Percentiles rank a stretch among this genome's conserved stretches.
These are phyloP conservation scores for Aspergillus sergii DNA, from an alignment of 2,329 filamentous ascomycete species.

Conservation along the genomic window DNA sequence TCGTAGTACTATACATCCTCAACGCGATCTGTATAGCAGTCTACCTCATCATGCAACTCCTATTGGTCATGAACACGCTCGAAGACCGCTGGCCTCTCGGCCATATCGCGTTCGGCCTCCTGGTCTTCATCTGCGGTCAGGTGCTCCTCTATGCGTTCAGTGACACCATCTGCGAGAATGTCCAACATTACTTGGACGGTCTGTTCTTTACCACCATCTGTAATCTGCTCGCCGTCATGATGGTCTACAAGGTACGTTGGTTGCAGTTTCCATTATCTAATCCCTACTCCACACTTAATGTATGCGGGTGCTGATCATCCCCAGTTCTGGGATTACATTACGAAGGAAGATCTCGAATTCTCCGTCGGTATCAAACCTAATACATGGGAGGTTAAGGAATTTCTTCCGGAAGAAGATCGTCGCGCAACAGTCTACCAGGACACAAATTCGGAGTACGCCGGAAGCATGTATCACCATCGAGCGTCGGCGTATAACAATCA, in stretches of 20 bases:
- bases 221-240: slow-evolving; percentile 96
- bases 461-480: slow-evolving; percentile 47
- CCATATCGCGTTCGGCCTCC: slow-evolving; percentile 84
- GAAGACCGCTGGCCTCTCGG: slow-evolving; percentile 95
- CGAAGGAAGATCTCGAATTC: slow-evolving; percentile 96
- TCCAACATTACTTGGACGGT: slow-evolving; percentile 91
- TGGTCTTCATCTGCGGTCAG: slow-evolving; percentile 91
- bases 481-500: slow-evolving; percentile 41
- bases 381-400: slow-evolving; percentile 98
- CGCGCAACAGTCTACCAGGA: slow-evolving; percentile 73
- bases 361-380: slow-evolving; percentile 93
- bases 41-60: slow-evolving; percentile 83
- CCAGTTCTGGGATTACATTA: slow-evolving; percentile 99
- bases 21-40: slow-evolving; percentile 85
- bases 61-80: slow-evolving; percentile 85
- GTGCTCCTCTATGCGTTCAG: slow-evolving; percentile 91
- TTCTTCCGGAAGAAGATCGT: slow-evolving; percentile 78
- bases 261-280: slow-evolving; percentile 10
- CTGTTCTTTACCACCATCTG: slow-evolving; percentile 92
- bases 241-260: slow-evolving; percentile 87
- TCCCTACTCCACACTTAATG: slow-evolving; percentile 21
- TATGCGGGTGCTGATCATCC: slow-evolving; percentile 23
- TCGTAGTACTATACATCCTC: slow-evolving; percentile 87
- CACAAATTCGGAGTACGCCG: slow-evolving; percentile 47
- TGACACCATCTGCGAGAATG: slow-evolving; percentile 76